Evolutionary conservation across 2,329 filamentous ascomycete genomes (phyloP).

Genomic region (Myriosclerotinia scirpicola): DNA sequence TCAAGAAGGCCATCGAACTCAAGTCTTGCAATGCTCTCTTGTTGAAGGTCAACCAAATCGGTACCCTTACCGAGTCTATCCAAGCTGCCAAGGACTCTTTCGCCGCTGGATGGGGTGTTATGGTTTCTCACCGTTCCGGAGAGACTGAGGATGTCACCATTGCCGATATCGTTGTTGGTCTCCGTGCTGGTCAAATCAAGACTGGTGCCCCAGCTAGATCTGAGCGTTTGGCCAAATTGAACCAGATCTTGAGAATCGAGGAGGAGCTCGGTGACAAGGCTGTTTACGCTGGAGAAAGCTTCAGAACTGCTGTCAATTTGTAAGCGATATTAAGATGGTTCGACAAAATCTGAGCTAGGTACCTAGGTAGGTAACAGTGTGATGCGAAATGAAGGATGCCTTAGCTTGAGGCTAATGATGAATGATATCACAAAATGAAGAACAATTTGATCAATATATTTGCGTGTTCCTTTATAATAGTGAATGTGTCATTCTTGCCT

Average conservation of each 20-base stretch:
- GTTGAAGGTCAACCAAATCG: constrained; percentile 99
- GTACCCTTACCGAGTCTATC: constrained; percentile 97
- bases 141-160: constrained; percentile 99
- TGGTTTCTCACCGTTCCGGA: constrained; percentile 98
- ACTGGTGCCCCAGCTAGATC: constrained; percentile 94
- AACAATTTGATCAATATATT: neutral
- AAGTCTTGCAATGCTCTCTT: constrained; percentile 98
- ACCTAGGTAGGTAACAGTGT: constrained; percentile 11
- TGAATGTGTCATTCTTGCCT: neutral
- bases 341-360: constrained; percentile 11
- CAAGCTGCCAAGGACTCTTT: constrained; percentile 99
- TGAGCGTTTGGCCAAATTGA: constrained; percentile 98
- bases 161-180: constrained; percentile 94
- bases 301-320: constrained; percentile 87
- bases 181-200: constrained; percentile 98
- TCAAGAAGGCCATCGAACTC: constrained; percentile 99
- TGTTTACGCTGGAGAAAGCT: constrained; percentile 86
- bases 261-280: constrained; percentile 94
- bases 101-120: constrained; percentile 94
- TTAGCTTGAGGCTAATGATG: constrained; percentile 17
- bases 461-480: neutral
- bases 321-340: constrained; percentile 51
- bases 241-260: constrained; percentile 99
- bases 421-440: constrained; percentile 23
- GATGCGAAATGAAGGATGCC: constrained; percentile 14